Evolutionary conservation across 164 flowering plant genomes (phyloP).

Genomic region (Macadamia integrifolia): DNA sequence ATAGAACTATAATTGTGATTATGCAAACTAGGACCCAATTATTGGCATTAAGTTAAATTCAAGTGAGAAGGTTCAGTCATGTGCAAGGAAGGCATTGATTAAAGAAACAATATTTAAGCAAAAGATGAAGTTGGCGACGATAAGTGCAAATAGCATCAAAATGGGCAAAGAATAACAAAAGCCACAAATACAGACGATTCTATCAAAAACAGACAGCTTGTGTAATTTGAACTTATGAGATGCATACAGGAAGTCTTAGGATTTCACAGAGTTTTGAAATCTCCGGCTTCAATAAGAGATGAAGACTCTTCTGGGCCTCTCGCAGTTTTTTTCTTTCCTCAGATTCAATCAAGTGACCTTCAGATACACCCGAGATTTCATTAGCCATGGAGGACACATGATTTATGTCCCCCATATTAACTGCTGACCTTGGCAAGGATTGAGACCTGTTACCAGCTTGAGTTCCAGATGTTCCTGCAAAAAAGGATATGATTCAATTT

Average conservation of each 20-base stretch:
- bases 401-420: slow-evolving; percentile 6
- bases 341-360: slow-evolving; percentile 18
- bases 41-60: no score
- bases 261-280: slow-evolving; percentile 51
- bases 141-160: no score
- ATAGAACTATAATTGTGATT: no score
- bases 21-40: no score
- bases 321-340: slow-evolving; percentile 24
- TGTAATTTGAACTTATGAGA: slow-evolving; percentile 2
- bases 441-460: slow-evolving; percentile 14
- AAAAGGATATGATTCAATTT: slow-evolving; percentile 6
- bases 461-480: slow-evolving; percentile 12
- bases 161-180: no score
- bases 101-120: no score
- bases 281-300: slow-evolving; percentile 43
- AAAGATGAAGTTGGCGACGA: no score
- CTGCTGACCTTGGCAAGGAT: slow-evolving; percentile 6
- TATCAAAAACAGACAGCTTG: no score
- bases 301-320: slow-evolving; percentile 49
- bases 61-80: no score
- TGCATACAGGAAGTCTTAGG: slow-evolving; percentile 50
- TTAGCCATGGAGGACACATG: slow-evolving; percentile 4
- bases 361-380: slow-evolving; percentile 14
- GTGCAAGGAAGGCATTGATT: no score
- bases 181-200: no score